Evolutionary conservation across 23 red algal genomes (phyloP).

Genomic region (Gracilaria gracilis): DNA sequence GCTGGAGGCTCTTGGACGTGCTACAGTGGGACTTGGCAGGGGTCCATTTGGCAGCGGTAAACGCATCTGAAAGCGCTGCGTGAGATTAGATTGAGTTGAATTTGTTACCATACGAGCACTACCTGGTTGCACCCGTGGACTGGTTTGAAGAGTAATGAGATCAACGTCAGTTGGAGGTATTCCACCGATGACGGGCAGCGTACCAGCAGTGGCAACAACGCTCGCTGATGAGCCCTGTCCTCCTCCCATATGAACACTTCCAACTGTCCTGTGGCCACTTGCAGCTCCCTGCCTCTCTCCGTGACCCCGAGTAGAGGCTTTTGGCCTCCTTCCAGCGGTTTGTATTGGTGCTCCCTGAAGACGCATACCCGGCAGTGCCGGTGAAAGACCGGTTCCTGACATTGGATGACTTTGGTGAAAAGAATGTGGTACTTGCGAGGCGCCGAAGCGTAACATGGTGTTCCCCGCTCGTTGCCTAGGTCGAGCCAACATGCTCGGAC

Average conservation of each 20-base stretch:
- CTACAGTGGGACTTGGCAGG: not conserved
- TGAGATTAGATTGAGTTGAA: constrained; percentile 20
- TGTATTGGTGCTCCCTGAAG: not conserved
- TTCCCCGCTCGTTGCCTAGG: constrained; percentile 9
- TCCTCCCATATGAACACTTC: constrained; percentile 31
- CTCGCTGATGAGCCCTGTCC: constrained; percentile 36
- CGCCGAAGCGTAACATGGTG: constrained; percentile 9
- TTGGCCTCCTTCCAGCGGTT: constrained; percentile 10
- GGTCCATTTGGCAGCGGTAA: constrained; percentile 23
- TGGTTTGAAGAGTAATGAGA: constrained; percentile 4
- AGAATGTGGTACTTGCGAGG: constrained; percentile 3
- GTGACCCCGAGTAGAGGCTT: not conserved
- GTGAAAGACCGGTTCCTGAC: constrained; percentile 33
- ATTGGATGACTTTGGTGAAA: not conserved
- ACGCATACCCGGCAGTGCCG: constrained; percentile 30
- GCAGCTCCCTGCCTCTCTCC: not conserved
- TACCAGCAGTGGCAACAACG: constrained; percentile 10
- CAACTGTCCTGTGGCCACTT: constrained; percentile 10
- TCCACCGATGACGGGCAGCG: not conserved
- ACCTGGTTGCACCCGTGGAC: not conserved
- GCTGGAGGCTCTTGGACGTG: not conserved
- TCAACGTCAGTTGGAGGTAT: not conserved
- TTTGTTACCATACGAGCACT: constrained; percentile 6
- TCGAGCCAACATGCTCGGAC: not conserved
- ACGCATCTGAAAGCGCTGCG: constrained; percentile 26